Evolutionary conservation across 345 rosid genomes (phyloP).

Genomic region (Limnanthes douglasii): DNA sequence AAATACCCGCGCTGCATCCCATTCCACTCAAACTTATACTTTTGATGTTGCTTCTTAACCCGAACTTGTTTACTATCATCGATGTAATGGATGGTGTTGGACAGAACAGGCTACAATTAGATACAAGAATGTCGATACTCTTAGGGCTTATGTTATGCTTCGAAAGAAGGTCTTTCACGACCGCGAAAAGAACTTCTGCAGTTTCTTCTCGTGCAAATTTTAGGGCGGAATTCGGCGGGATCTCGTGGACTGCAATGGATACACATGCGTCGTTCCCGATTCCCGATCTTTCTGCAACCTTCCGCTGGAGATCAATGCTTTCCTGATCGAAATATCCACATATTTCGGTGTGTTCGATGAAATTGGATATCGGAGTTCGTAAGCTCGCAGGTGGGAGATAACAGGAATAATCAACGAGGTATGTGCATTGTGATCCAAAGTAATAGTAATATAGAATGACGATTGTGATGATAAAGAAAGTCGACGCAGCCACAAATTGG

Average conservation of each 20-base stretch:
- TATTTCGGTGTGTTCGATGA: conserved; percentile 22
- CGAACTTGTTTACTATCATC: conserved; percentile 29
- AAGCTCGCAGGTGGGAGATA: conserved; percentile 30
- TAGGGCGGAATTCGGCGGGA: conserved; percentile 19
- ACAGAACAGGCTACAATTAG: conserved; percentile 60
- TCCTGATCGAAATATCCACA: conserved; percentile 10
- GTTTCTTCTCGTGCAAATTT: conserved; percentile 20
- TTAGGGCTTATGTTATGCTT: conserved; percentile 29
- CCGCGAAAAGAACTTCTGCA: conserved; percentile 26
- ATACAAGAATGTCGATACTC: conserved; percentile 45
- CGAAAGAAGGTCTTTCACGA: conserved; percentile 30
- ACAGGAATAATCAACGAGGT: conserved; percentile 43
- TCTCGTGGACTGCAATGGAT: conserved; percentile 24
- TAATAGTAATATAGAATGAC: conserved; percentile 10
- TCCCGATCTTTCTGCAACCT: conserved; percentile 36
- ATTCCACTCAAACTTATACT: conserved; percentile 43
- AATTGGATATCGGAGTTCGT: conserved; percentile 18
- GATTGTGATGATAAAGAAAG: conserved; percentile 5
- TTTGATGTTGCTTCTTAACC: conserved; percentile 34
- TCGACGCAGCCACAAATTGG: conserved; percentile 9
- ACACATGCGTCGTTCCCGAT: conserved; percentile 39
- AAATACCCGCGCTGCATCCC: conserved; percentile 52
- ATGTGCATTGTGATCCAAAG: conserved; percentile 17
- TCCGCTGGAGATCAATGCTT: conserved; percentile 27
- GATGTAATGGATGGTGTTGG: conserved; percentile 53